Percentiles rank a stretch among this genome's conserved stretches.
Conservation (phyloP, 305 asterid species). For the Lippia alba region DNA sequence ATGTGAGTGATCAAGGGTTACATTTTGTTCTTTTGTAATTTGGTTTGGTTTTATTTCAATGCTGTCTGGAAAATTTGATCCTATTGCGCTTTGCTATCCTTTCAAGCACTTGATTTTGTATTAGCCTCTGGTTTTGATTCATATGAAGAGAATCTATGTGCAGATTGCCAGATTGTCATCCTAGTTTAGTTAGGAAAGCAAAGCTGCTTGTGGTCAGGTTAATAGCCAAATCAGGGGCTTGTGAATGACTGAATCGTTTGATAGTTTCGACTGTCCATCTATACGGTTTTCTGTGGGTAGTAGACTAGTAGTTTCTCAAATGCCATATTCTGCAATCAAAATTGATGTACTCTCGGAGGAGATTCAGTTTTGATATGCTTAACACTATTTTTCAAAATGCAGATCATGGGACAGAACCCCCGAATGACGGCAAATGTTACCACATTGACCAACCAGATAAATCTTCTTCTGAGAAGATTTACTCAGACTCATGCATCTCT, state of each 20-base stretch:
- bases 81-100: not conserved
- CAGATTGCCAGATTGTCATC: not conserved
- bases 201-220: not conserved
- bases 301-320: not conserved
- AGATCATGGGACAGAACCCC: conserved; percentile 45
- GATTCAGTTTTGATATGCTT: conserved; percentile 18
- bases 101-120: not conserved
- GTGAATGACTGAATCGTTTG: not conserved
- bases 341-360: conserved; percentile 13
- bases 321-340: conserved; percentile 11
- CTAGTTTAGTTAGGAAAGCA: not conserved
- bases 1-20: conserved; percentile 43
- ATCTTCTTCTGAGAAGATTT: conserved; percentile 44
- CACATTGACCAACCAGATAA: conserved; percentile 40
- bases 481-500: conserved; percentile 25
- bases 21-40: not conserved
- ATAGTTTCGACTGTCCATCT: not conserved
- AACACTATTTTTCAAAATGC: conserved; percentile 27
- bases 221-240: too few relatives aligned
- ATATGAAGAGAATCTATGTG: conserved; percentile 8
- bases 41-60: conserved; percentile 1
- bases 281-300: not conserved
- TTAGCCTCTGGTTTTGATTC: conserved; percentile 8
- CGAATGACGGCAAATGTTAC: conserved; percentile 31
- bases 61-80: conserved; percentile 11